Percentiles rank a stretch among this genome's conserved stretches.
Evolutionary conservation across 2,329 filamentous ascomycete genomes (phyloP).

Genomic region (Fusarium sororula): DNA sequence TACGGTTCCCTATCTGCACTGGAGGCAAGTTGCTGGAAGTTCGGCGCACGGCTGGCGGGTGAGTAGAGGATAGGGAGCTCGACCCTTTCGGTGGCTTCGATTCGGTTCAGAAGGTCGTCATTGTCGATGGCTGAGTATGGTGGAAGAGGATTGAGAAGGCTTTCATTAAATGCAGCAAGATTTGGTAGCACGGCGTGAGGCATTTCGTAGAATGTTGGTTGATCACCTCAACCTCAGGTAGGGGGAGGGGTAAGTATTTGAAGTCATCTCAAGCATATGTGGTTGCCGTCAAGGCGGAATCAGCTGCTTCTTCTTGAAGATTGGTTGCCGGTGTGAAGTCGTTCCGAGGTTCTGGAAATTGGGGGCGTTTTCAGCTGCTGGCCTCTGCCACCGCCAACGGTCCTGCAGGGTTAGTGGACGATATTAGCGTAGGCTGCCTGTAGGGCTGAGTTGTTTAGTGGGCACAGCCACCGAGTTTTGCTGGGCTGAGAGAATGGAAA

Average conservation of each 20-base stretch:
- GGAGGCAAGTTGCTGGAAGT: background rate
- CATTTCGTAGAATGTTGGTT: background rate
- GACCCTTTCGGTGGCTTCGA: constrained; percentile 29
- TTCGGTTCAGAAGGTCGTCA: constrained; percentile 27
- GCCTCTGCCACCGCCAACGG: constrained; percentile 14
- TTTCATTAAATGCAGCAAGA: background rate
- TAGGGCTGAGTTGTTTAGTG: constrained; percentile 1
- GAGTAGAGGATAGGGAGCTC: constrained; percentile 34
- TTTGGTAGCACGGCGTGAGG: background rate
- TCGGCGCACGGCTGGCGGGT: background rate
- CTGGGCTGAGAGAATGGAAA: background rate
- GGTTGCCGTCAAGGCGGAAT: background rate
- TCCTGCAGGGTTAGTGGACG: background rate
- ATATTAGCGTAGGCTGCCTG: constrained; percentile 5
- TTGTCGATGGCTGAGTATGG: constrained; percentile 31
- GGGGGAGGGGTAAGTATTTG: constrained; percentile 3
- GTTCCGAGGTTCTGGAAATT: background rate
- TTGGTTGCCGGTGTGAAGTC: constrained; percentile 6
- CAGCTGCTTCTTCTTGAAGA: background rate
- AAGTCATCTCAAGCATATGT: background rate
- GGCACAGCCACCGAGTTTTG: background rate
- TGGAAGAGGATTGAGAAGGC: constrained; percentile 7
- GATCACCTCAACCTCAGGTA: background rate
- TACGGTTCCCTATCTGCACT: background rate
- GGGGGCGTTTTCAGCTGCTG: constrained; percentile 3